Conservation (phyloP, 2,329 filamentous ascomycete species). For the Rhynchosporium agropyri region DNA sequence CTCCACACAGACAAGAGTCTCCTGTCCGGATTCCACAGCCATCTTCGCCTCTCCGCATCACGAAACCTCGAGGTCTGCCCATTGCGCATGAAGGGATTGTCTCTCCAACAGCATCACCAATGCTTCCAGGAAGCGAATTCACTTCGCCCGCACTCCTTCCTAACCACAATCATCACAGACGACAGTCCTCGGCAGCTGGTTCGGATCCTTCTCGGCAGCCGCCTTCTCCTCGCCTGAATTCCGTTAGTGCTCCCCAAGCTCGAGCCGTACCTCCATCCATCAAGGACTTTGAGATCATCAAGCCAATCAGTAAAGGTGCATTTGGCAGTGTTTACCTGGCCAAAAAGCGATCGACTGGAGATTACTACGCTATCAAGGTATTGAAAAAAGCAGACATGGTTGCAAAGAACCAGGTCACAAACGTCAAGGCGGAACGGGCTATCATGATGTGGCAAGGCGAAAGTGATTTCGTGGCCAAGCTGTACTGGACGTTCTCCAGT, state of each 20-base stretch:
- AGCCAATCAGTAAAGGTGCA: slow-evolving; percentile 97
- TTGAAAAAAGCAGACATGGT: slow-evolving; percentile 99
- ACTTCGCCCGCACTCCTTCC: slow-evolving; percentile 69
- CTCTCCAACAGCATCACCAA: slow-evolving; percentile 88
- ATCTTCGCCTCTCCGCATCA: slow-evolving; percentile 83
- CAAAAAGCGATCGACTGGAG: slow-evolving; percentile 97
- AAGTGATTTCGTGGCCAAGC: slow-evolving; percentile 97
- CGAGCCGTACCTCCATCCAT: slow-evolving; percentile 92
- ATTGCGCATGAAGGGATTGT: slow-evolving; percentile 66
- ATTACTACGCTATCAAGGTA: slow-evolving; percentile 98
- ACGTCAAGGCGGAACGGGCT: slow-evolving; percentile 96
- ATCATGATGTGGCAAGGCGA: slow-evolving; percentile 99
- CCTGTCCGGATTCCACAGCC: slow-evolving; percentile 76
- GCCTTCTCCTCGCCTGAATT: slow-evolving; percentile 78
- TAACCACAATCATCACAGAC: slow-evolving; percentile 71
- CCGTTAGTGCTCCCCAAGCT: slow-evolving; percentile 77
- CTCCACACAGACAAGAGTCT: slow-evolving; percentile 84
- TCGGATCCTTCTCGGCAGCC: slow-evolving; percentile 69
- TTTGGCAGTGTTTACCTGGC: slow-evolving; percentile 98
- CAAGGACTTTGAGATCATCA: slow-evolving; percentile 99
- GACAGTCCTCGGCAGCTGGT: slow-evolving; percentile 88
- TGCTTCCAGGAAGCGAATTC: slow-evolving; percentile 81
- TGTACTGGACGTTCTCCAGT: slow-evolving; percentile 99
- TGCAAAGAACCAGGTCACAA: slow-evolving; percentile 98
- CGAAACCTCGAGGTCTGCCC: slow-evolving; percentile 71